These are phyloP conservation scores for Thecaphora thlaspeos DNA, from an alignment of 1,284 basidiomycete genomes.

Conservation along the genomic window DNA sequence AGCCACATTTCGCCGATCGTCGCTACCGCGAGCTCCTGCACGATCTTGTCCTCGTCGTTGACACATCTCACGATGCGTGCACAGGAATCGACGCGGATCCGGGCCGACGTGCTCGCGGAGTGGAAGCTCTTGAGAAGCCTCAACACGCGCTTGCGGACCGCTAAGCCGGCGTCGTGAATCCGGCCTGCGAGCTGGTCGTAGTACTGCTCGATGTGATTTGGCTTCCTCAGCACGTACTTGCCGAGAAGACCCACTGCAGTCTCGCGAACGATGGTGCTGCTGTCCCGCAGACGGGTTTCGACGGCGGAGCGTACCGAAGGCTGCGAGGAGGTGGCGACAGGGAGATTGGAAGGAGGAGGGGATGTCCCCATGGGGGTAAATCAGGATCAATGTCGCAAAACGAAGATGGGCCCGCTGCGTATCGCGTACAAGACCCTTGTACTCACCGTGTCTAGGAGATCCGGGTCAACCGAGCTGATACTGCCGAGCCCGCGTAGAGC, in stretches of 20 bases:
- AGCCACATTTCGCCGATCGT: slow-evolving; percentile 90
- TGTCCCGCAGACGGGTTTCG: slow-evolving; percentile 82
- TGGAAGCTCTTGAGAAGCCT: slow-evolving; percentile 86
- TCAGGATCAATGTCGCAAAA: no score
- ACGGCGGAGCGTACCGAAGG: slow-evolving; percentile 62
- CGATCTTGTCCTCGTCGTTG: slow-evolving; percentile 85
- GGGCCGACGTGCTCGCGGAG: slow-evolving; percentile 64
- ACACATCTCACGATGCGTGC: slow-evolving; percentile 78
- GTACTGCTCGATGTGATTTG: slow-evolving; percentile 78
- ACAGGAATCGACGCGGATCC: slow-evolving; percentile 75
- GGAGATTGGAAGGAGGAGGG: no score
- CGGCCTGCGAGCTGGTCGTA: slow-evolving; percentile 81
- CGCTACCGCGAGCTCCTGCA: slow-evolving; percentile 81
- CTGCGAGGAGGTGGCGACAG: slow-evolving; percentile 3
- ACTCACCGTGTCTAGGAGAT: slow-evolving; percentile 27
- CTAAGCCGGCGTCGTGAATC: slow-evolving; percentile 86
- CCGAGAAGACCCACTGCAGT: slow-evolving; percentile 92
- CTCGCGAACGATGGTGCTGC: slow-evolving; percentile 88
- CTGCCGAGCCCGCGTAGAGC: slow-evolving; percentile 46
- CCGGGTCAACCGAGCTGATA: slow-evolving; percentile 34
- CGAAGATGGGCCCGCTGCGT: no score
- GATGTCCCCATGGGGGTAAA: no score
- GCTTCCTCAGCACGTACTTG: slow-evolving; percentile 85
- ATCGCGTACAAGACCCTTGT: no score
- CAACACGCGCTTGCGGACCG: slow-evolving; percentile 90